Evolutionary conservation across 2,329 filamentous ascomycete species (phyloP), one percentile per base, ranked within the genome.

Genomic region (Xylariales sp.): DNA sequence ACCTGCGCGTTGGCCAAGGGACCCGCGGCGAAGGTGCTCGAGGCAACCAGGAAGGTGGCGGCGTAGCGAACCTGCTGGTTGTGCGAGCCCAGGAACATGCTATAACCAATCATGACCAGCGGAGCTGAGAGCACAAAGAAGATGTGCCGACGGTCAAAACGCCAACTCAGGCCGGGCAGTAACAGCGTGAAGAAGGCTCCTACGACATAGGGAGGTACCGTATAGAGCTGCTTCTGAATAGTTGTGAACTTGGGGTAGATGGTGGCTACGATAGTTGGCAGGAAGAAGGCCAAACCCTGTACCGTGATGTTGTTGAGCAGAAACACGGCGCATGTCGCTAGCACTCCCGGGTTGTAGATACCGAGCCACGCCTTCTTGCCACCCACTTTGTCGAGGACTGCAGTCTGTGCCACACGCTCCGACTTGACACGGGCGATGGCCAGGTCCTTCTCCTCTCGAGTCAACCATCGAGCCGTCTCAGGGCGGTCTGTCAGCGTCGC

Each of bases 121-220:
- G 82, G 81, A 0, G 80, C 72, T 2, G 68, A 69, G 10, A 70
- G 39, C 32, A 83, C 70, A 52, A 85, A 72, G 56, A 84, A 78
- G 30, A 82, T 65, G 25, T 75, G 68, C 7, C 83, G 71, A 2
- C 61, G 62, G 51, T 86, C 80, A 40, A 72, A 63, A 11, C 73
- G 70, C 72, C 77, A 83, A 52, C 73, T 78, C 5, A 82, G 54
- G 40, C 74, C 75, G 0, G 81, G 80, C 34, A 85, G 63, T 0
- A 79, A 53, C 1, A 87, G 40, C 0, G 76, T 81, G 57, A 85
- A 84, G 55, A 85, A 77, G 0, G 72, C 81, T 0, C 83, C 83
- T 0, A 86, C 76, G 0, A 81, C 59, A 50, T 87, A 88, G 0
- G 83, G 83, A 0, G 83, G 84, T 0, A 86, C 83, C 0, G 82